Conservation (phyloP, 371 early-diverging fungal species). For the Fennellomyces sp. region DNA sequence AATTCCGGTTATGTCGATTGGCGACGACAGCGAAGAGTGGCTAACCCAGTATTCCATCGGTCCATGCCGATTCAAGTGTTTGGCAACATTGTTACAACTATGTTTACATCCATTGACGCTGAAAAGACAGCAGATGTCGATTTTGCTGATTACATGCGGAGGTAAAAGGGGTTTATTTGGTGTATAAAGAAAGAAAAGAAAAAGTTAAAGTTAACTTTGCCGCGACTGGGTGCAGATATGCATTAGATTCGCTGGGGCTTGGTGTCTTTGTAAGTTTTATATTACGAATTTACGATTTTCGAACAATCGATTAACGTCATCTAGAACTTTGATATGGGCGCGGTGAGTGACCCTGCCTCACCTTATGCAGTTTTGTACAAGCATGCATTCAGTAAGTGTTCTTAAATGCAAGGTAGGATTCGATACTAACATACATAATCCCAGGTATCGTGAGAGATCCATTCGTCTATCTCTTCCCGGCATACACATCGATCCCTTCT, state of each 20-base stretch:
- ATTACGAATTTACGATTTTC: too few species aligned
- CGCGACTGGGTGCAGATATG: too few species aligned
- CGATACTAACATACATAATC: background rate
- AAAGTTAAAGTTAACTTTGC: too few species aligned
- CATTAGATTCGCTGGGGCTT: slow-evolving; percentile 19
- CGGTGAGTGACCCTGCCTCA: slow-evolving; percentile 14
- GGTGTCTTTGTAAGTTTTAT: slow-evolving; percentile 16
- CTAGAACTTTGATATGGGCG: slow-evolving; percentile 20
- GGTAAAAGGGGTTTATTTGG: background rate
- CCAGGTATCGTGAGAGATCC: slow-evolving; percentile 9
- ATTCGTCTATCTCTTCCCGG: slow-evolving; percentile 21
- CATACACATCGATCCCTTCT: slow-evolving; percentile 25
- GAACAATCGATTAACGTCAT: background rate
- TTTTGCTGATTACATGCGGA: slow-evolving; percentile 12
- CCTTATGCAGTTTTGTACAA: slow-evolving; percentile 20
- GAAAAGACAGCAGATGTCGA: background rate
- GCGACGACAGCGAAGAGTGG: slow-evolving; percentile 28
- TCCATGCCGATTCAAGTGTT: slow-evolving; percentile 31
- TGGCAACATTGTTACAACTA: slow-evolving; percentile 16
- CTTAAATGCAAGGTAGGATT: background rate
- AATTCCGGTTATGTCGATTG: slow-evolving; percentile 17
- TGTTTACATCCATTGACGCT: slow-evolving; percentile 23
- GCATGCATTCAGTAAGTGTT: slow-evolving; percentile 28
- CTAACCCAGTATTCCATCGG: slow-evolving; percentile 40
- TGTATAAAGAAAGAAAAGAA: background rate